phyloP scores from a whole-genome alignment of 306 rosid genomes.

The Crataegus laevigata region DNA sequence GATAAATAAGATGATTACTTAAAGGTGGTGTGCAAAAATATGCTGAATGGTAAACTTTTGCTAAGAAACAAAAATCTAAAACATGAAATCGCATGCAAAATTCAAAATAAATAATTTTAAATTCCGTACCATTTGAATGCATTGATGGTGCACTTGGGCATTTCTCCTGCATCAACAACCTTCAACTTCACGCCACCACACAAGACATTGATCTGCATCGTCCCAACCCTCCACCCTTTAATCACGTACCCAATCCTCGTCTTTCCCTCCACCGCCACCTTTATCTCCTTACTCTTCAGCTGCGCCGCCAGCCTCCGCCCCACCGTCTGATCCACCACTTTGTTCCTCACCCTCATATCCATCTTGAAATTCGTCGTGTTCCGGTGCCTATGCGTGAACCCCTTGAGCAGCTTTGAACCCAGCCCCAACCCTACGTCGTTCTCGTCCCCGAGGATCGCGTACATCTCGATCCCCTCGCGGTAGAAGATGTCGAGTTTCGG shows the following conservation, averaged over 20 bases:
- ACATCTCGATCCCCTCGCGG: background rate
- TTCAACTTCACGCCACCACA: conserved; percentile 55
- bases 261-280: conserved; percentile 31
- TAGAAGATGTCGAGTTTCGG: conserved; percentile 33
- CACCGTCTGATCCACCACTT: conserved; percentile 23
- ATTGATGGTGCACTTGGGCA: conserved; percentile 51
- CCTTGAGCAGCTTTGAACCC: conserved; percentile 11
- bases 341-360: conserved; percentile 27
- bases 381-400: conserved; percentile 31
- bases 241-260: conserved; percentile 30
- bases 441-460: conserved; percentile 17
- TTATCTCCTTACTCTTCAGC: conserved; percentile 26
- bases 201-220: conserved; percentile 19
- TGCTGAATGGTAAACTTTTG: too few relatives aligned
- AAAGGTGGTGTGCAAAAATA: too few relatives aligned
- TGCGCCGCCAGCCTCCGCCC: conserved; percentile 28
- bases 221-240: conserved; percentile 31
- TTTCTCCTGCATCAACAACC: conserved; percentile 33
- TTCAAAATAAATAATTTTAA: background rate
- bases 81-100: background rate
- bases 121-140: conserved; percentile 46
- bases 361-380: conserved; percentile 33
- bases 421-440: conserved; percentile 4
- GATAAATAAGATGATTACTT: too few relatives aligned
- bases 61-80: background rate